Evolutionary conservation across 2,329 filamentous ascomycete genomes (phyloP).

Genomic region (Monosporascus cannonballus): DNA sequence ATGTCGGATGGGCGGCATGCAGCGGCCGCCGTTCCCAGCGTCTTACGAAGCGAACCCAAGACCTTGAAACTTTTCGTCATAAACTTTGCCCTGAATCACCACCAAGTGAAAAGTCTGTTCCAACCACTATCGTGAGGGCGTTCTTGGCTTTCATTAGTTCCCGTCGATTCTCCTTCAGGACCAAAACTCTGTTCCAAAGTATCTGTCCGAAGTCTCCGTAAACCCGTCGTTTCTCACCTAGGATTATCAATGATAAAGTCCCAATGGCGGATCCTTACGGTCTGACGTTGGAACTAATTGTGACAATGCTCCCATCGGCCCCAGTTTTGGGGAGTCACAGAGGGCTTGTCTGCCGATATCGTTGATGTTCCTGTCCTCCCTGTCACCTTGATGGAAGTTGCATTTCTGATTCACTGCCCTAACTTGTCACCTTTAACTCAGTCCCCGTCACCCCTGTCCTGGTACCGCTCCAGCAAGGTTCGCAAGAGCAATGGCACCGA

Average conservation of each 20-base stretch:
- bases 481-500: too few species aligned
- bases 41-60: neutral
- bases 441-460: too few species aligned
- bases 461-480: too few species aligned
- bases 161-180: neutral
- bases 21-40: neutral
- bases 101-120: neutral
- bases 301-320: neutral
- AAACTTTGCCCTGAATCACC: neutral
- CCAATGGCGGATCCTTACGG: neutral
- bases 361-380: too few species aligned
- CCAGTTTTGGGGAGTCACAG: too few species aligned
- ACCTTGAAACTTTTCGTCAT: neutral
- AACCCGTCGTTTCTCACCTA: neutral
- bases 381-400: too few species aligned
- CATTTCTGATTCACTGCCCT: too few species aligned
- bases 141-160: neutral
- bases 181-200: neutral
- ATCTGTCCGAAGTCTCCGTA: neutral
- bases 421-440: too few species aligned
- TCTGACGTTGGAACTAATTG: neutral
- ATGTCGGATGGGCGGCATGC: neutral
- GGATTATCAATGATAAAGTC: neutral
- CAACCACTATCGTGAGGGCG: neutral
- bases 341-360: too few species aligned